These are phyloP conservation scores for Fusarium sp. DNA, from an alignment of 2,329 filamentous ascomycete species.

Conservation along the genomic window DNA sequence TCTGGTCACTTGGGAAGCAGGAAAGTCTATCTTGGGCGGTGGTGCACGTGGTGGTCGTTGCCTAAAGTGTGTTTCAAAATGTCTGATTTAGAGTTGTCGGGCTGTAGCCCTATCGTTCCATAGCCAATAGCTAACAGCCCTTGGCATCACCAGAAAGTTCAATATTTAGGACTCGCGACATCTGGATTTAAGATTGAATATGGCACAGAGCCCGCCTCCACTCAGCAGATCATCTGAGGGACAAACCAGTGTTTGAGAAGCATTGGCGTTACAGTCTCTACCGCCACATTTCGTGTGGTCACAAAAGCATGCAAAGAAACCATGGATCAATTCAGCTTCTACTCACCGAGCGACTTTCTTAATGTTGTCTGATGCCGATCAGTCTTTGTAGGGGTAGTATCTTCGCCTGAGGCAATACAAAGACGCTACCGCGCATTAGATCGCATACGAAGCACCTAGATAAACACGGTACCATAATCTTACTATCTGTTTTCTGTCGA, in stretches of 20 bases:
- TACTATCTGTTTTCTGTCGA: no score
- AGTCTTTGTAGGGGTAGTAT: not conserved
- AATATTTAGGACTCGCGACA: fast-evolving
- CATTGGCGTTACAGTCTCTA: fast-evolving
- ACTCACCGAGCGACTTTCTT: fast-evolving
- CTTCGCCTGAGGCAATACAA: no score
- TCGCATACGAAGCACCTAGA: not conserved
- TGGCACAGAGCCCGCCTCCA: fast-evolving
- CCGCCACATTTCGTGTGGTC: not conserved
- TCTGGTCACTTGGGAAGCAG: no score
- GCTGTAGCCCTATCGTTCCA: not conserved
- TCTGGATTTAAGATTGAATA: not conserved
- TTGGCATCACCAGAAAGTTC: no score
- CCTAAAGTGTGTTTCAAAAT: not conserved
- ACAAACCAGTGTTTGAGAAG: not conserved
- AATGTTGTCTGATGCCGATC: fast-evolving
- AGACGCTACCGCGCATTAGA: no score
- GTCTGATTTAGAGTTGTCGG: not conserved
- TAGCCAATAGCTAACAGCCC: not conserved
- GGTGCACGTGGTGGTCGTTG: not conserved
- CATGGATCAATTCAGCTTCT: not conserved
- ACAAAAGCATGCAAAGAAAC: fast-evolving
- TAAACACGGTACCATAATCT: not conserved
- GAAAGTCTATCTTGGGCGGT: not conserved
- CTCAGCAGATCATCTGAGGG: not conserved